phyloP scores from a whole-genome alignment of 2,329 filamentous ascomycete species.

The Leptoxyphium fumago region DNA sequence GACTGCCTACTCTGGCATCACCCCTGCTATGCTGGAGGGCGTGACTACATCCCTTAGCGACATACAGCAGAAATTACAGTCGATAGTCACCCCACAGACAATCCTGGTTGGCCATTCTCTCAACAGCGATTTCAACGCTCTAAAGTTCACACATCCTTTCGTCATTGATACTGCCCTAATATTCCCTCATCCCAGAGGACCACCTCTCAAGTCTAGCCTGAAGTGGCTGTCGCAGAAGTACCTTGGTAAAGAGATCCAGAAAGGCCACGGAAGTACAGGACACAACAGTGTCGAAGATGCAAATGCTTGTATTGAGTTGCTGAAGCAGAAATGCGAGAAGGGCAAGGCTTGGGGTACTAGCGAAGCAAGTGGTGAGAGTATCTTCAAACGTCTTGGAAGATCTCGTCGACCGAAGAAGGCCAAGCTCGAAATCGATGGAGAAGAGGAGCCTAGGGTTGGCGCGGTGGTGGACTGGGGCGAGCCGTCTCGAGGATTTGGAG shows the following conservation, averaged over 20 bases:
- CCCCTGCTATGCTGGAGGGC: slow-evolving; percentile 62
- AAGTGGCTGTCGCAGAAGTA: slow-evolving; percentile 84
- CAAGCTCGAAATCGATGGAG: slow-evolving; percentile 21
- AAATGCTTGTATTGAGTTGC: slow-evolving; percentile 74
- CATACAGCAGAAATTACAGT: slow-evolving; percentile 62
- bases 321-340: slow-evolving; percentile 92
- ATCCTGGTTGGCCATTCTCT: slow-evolving; percentile 71
- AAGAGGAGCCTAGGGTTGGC: slow-evolving; percentile 41
- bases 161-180: slow-evolving; percentile 83
- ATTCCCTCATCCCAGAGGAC: slow-evolving; percentile 79
- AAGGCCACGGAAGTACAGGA: slow-evolving; percentile 52
- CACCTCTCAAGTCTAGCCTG: slow-evolving; percentile 76
- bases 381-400: slow-evolving; percentile 64
- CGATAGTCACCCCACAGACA: slow-evolving; percentile 53
- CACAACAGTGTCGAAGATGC: slow-evolving; percentile 93
- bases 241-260: slow-evolving; percentile 75
- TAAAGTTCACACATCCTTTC: slow-evolving; percentile 80
- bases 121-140: slow-evolving; percentile 68
- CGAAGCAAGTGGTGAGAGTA: slow-evolving; percentile 67
- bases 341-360: slow-evolving; percentile 73
- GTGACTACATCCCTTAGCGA: slow-evolving; percentile 74
- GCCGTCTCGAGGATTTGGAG: slow-evolving; percentile 46
- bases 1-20: slow-evolving; percentile 77
- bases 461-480: slow-evolving; percentile 86
- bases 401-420: slow-evolving; percentile 25